Evolutionary conservation across 345 rosid species (phyloP), one percentile per base, ranked within the genome.

Genomic region (Citrus australasica): DNA sequence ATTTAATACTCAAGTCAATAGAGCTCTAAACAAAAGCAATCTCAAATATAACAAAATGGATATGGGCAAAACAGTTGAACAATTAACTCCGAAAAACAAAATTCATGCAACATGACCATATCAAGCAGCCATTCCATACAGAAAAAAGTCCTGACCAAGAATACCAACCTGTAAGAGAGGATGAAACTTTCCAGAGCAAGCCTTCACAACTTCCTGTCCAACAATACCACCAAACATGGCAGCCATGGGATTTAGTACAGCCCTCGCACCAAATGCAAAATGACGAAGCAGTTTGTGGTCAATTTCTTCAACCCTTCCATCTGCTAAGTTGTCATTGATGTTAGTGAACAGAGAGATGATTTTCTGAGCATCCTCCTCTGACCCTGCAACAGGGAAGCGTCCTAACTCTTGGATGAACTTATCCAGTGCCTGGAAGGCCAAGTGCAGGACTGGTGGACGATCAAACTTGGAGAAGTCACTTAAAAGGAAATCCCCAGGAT

Each of bases 191-290:
- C 98, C 98, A 72, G 98, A 89, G 87, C 98, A 94, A 53, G 98
- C 98, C 81, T 94, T 94, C 74, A 92, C 93, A 82, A 91, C 94
- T 76, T 94, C 98, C 76, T 92, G 97, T 63, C 97, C 98, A 78
- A 92, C 97, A 72, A 94, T 86, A 75, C 98, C 98, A 71, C 98
- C 98, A 84, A 94, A 92, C 87, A 94, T 87, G 59, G 98, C 98
- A 76, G 97, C 98, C 98, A 92, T 94, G 56, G 97, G 98, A 88
- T 94, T 94, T 68, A 94, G 83, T 71, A 94, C 93, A 78, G 98
- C 98, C 89, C 89, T 90, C 40, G 97, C 88, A 84, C 98, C 98
- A 82, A 89, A 94, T 55, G 97, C 90, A 85, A 92, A 91, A 71
- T 90, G 88, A 9, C 87, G 83, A 69, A 94, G 82, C 67, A 94